phyloP scores from a whole-genome alignment of 306 rosid species.

The Alnus glutinosa region DNA sequence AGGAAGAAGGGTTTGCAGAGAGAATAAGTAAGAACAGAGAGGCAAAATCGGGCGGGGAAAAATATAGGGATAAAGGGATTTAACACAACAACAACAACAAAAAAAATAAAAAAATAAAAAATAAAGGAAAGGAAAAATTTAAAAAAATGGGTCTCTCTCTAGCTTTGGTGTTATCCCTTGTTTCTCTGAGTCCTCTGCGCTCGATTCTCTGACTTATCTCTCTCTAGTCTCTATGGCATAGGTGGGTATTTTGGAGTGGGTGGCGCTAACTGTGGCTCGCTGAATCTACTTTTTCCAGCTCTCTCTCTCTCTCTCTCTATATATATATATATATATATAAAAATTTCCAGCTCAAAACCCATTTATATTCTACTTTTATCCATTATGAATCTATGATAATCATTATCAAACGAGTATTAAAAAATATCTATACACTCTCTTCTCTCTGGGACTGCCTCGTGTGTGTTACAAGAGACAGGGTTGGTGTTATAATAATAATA shows the following conservation, averaged over 20 bases:
- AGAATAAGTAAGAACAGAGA: conserved; percentile 1
- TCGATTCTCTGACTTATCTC: not conserved
- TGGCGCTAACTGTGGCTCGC: not conserved
- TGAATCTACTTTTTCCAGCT: not conserved
- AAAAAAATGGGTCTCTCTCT: not conserved
- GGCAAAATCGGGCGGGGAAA: conserved; percentile 32
- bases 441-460: no score
- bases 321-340: no score
- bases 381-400: no score
- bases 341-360: not conserved
- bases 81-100: not conserved
- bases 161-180: not conserved
- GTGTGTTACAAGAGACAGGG: no score
- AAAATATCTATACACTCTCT: no score
- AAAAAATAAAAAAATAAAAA: no score
- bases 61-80: not conserved
- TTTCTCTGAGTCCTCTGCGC: not conserved
- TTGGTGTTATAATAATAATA: no score
- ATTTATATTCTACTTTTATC: no score
- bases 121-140: no score
- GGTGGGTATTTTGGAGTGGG: not conserved
- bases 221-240: not conserved
- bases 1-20: conserved; percentile 21
- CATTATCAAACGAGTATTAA: no score
- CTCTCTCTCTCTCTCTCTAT: no score